Evolutionary conservation across 2,329 filamentous ascomycete species (phyloP), one percentile per base, ranked within the genome.

Genomic region (Ceratocystiopsis sp.): DNA sequence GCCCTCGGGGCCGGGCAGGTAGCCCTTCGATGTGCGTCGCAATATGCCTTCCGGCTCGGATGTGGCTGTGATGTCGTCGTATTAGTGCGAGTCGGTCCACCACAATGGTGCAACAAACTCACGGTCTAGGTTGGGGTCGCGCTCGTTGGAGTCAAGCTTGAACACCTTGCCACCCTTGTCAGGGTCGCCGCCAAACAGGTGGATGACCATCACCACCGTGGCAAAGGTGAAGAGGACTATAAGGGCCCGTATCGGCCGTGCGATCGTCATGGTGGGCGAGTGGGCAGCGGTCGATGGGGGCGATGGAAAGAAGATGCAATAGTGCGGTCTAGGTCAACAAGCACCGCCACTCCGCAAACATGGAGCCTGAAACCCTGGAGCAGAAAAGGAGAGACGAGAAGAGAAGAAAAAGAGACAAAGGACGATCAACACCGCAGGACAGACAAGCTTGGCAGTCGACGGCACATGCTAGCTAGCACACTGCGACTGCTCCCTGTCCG

Each of bases 101-200:
- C 19, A 21, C 19, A 21, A 21, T 21, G 19, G 19, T 21, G 25
- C 25, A 29, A 8, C 25, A 29, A 29, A 62, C 82, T 59, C 68
- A 94, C 87, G 77, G 61, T 95, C 86, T 55, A 87, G 59, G 55
- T 89, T 84, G 44, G 89, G 89, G 62, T 96, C 89, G 47, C 75
- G 73, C 52, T 80, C 75, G 63, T 57, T 56, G 35, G 56, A 64
- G 53, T 54, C 62, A 53, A 55, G 59, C 55, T 48, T 60, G 55
- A 62, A 59, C 51, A 61, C 59, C 33, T 57, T 55, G 42, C 55
- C 52, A 50, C 63, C 52, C 40, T 58, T 51, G 35, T 62, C 61
- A 18, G 72, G 66, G 10, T 73, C 69, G 48, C 72, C 73, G 58
- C 82, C 76, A 29, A 29, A 29, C 53, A 91, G 67, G 55, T 84